Conservation (phyloP, 2,329 filamentous ascomycete species). For the Cryphonectria japonica region DNA sequence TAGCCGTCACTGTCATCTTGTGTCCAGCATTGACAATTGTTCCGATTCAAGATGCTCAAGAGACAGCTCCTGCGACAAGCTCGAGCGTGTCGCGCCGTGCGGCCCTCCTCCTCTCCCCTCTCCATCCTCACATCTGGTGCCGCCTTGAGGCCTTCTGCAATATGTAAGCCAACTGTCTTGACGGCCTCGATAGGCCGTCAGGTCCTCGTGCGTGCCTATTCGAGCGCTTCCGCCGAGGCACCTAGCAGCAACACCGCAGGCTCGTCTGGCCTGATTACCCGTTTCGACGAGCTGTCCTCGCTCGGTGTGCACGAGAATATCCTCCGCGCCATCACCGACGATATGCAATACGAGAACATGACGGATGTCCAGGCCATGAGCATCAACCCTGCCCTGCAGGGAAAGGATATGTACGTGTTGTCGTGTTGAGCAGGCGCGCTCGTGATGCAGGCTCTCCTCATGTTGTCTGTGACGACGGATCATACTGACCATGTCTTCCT, state of each 20-base stretch:
- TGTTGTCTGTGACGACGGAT: background rate
- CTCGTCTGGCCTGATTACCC: constrained; percentile 37
- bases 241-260: constrained; percentile 18
- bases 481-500: background rate
- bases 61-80: constrained; percentile 29
- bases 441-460: background rate
- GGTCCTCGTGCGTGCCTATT: constrained; percentile 26
- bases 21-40: background rate
- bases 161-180: constrained; percentile 22
- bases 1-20: background rate
- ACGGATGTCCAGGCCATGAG: constrained; percentile 89
- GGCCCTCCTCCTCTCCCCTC: constrained; percentile 25
- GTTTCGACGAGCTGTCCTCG: constrained; percentile 50
- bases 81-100: constrained; percentile 26
- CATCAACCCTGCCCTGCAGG: constrained; percentile 77
- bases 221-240: constrained; percentile 31
- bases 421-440: background rate
- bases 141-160: constrained; percentile 13
- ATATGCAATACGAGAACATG: constrained; percentile 82
- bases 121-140: constrained; percentile 16
- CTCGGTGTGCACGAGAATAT: constrained; percentile 66
- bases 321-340: constrained; percentile 68
- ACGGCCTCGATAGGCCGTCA: constrained; percentile 22
- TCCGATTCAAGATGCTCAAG: constrained; percentile 28
- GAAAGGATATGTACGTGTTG: constrained; percentile 75